Base-by-base conservation (phyloP, 73 alveolate species). In the Paramecium pentaurelia region DNA sequence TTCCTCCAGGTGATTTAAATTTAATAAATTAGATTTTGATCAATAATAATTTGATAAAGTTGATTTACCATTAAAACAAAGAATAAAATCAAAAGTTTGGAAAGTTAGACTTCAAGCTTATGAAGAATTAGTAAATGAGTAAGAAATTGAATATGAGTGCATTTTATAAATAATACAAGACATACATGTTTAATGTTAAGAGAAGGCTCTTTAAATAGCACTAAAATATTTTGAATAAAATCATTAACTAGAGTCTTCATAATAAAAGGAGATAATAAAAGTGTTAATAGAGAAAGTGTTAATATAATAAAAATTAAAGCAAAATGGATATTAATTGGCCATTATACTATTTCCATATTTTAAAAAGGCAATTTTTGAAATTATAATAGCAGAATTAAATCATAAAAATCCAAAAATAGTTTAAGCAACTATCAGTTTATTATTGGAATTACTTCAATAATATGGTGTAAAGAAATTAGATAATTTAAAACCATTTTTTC, bases 391-490 rank as follows among this genome's bases (percentile, higher is more conserved):
- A 36, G 20, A 37, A 11, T 20, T 75, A 75, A n/a, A 1, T 32
- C 88, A 75, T 40, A 75, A 75, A 40, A 75, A 75, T 45, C 88
- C 88, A n/a, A 75, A 75, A 18, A 40, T 75, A 1, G 88, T 75
- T 4, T 40, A 75, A 75, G 88, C 68, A 40, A 32, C 88, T 1
- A 75, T 75, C 9, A 45, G 60, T 18, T 14, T 37, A 6, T n/a
- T 75, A 75, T 40, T 75, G 25, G 88, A 75, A n/a, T 12, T 75
- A 7, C 88, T 75, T 37, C 40, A 30, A 40, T 36, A 75, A 40
- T 75, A 32, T 37, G 88, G 88, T 34, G 58, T 40, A 5, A 75
- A 37, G 60, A 75, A 40, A 40, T 32, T 75, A 45, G 88, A 75
- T 11, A 75, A 75, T 75, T 27, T 75, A 34, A 75, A 75, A 75